Conservation (phyloP, 1,284 basidiomycete species). For the Rugosomyces carneus region DNA sequence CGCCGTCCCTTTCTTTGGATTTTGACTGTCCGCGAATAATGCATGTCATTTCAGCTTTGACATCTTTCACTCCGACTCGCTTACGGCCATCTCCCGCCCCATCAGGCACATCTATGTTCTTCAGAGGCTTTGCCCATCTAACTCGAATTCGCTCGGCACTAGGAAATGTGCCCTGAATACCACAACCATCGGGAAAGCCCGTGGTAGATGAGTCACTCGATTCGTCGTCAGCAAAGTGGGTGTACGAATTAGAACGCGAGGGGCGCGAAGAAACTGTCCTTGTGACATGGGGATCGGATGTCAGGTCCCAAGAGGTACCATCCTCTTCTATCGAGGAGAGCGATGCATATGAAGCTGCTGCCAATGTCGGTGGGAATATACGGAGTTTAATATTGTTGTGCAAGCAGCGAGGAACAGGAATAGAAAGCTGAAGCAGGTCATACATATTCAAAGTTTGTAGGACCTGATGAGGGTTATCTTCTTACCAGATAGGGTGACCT, state of each 20-base stretch:
- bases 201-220: conserved; percentile 64
- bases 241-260: conserved; percentile 52
- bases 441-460: not conserved
- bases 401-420: conserved; percentile 70
- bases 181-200: conserved; percentile 53
- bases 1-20: conserved; percentile 30
- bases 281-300: conserved; percentile 70
- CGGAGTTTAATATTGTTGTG: conserved; percentile 68
- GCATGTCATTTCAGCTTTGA: conserved; percentile 60
- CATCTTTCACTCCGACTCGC: conserved; percentile 61
- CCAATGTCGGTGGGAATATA: conserved; percentile 55
- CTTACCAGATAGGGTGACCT: conserved; percentile 65
- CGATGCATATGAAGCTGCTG: conserved; percentile 62
- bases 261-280: conserved; percentile 41
- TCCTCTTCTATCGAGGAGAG: conserved; percentile 71
- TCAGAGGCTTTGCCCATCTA: conserved; percentile 68
- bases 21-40: conserved; percentile 44
- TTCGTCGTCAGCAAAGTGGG: conserved; percentile 73
- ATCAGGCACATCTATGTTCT: conserved; percentile 39
- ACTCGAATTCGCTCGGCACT: conserved; percentile 68
- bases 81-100: conserved; percentile 44
- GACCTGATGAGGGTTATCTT: conserved; percentile 8
- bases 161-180: conserved; percentile 72
- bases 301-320: conserved; percentile 62
- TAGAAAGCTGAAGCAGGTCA: conserved; percentile 45